A percentile compares a stretch with the other conserved stretches of the same genome.
Conservation (phyloP, 1,139 yeast genomes). For the Taphrina pruni region DNA sequence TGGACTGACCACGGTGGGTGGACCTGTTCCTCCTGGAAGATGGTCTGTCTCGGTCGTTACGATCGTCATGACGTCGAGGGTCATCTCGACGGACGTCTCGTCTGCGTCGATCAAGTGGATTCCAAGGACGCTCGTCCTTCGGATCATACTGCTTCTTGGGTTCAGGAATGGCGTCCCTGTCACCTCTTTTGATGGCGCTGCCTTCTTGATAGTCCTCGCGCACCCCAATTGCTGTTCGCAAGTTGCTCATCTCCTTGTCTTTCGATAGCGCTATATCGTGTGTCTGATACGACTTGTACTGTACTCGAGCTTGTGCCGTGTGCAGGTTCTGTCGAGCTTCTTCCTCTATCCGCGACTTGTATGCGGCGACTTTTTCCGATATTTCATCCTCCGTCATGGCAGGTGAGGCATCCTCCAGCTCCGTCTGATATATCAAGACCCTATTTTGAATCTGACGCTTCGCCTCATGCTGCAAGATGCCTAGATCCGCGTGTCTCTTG, state of each 20-base stretch:
- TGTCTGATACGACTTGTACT: slow-evolving; percentile 33
- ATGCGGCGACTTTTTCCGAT: background rate
- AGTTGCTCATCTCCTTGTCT: slow-evolving; percentile 27
- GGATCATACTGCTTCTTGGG: slow-evolving; percentile 12
- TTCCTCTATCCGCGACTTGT: slow-evolving; percentile 10
- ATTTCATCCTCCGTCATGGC: slow-evolving; percentile 5
- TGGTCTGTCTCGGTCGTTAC: background rate
- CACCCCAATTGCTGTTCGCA: slow-evolving; percentile 36
- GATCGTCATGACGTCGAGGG: background rate
- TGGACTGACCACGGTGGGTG: background rate
- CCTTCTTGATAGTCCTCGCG: slow-evolving; percentile 40
- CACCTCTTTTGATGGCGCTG: slow-evolving; percentile 25
- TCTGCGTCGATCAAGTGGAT: slow-evolving; percentile 26
- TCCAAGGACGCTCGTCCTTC: slow-evolving; percentile 1
- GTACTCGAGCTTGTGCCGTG: slow-evolving; percentile 1
- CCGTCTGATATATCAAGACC: slow-evolving; percentile 46
- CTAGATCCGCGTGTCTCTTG: slow-evolving; percentile 51
- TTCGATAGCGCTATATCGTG: slow-evolving; percentile 39
- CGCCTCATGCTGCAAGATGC: slow-evolving; percentile 57
- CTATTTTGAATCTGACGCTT: slow-evolving; percentile 61
- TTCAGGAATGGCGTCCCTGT: background rate
- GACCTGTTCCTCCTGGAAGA: background rate
- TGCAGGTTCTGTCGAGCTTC: slow-evolving; percentile 9
- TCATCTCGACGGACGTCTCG: background rate
- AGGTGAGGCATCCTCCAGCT: slow-evolving; percentile 24